Evolutionary conservation across 352 stramenopile genomes (phyloP), one percentile per base, ranked within the genome.

Genomic region (Phytophthora constricta): DNA sequence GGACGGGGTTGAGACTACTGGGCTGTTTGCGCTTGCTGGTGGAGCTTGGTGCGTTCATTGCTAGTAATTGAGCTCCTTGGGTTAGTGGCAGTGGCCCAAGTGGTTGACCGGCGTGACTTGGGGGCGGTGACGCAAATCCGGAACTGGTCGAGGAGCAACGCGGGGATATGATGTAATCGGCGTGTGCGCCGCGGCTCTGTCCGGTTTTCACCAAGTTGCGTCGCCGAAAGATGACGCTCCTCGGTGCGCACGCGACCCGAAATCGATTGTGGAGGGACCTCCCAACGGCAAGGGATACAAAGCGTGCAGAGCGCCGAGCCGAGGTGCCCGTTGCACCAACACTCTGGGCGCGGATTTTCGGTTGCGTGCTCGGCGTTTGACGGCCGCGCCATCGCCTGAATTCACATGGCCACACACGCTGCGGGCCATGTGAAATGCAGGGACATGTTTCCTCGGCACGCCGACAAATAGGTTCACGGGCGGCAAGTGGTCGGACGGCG

Each of bases 11-110:
- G 2, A 31, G 8, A 5, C 19, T 8, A 4, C 26, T 56, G 51
- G 51, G 51, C 50, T 68, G 33, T 57, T 64, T 57, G 53, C 53
- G 61, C 53, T 65, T 74, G n/a, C 11, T 51, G 7, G 57, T 9
- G 19, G 41, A 11, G 19, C n/a, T n/a, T n/a, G 41, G n/a, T 13
- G 41, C 41, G 41, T 47, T 20, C 41, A 47, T 47, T 47, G 41
- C 17, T 42, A 16, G 34, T 16, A n/a, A n/a, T n/a, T n/a, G n/a
- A n/a, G n/a, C n/a, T n/a, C n/a, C n/a, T n/a, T n/a, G n/a, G n/a
- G n/a, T n/a, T n/a, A n/a, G n/a, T n/a, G n/a, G n/a, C n/a, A n/a
- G n/a, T n/a, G n/a, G n/a, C 10, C n/a, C 2, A 16, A 42, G 34
- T 42, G 34, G n/a, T 2, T 16, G 34, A 42, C 11, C 34, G 34